Conservation (phyloP, 306 rosid species). For the Lablab purpureus region DNA sequence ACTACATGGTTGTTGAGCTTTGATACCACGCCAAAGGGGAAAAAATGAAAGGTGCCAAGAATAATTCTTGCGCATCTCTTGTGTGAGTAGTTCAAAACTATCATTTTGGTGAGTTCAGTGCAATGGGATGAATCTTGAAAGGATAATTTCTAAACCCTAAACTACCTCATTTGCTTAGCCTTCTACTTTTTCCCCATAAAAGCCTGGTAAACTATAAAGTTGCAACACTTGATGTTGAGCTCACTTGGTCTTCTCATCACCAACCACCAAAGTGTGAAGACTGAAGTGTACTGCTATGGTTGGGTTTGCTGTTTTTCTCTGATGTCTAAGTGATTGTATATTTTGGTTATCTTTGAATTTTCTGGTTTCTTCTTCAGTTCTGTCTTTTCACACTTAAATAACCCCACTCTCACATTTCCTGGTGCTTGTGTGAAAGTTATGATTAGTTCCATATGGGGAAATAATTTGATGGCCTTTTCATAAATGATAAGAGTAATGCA, state of each 20-base stretch:
- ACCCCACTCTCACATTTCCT: constrained; percentile 25
- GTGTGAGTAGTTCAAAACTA: neutral
- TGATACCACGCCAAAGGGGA: neutral
- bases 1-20: constrained; percentile 23
- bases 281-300: neutral
- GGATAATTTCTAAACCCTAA: neutral
- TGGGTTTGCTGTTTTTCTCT: constrained; percentile 36
- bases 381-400: constrained; percentile 13
- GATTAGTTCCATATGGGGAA: constrained; percentile 32
- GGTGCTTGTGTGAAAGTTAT: constrained; percentile 32
- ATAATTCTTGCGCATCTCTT: neutral
- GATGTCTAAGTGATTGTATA: neutral
- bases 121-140: neutral
- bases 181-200: neutral
- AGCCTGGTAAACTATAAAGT: constrained; percentile 22
- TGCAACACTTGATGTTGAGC: neutral
- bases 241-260: constrained; percentile 21
- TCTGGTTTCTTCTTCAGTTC: neutral
- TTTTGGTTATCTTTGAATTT: constrained; percentile 25
- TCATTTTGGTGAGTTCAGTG: neutral
- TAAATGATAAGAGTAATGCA: constrained; percentile 23
- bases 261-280: constrained; percentile 8
- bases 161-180: neutral
- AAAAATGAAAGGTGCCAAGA: neutral
- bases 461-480: constrained; percentile 28